These are phyloP conservation scores for Thalassia testudinum DNA, from an alignment of 116 monocot genomes.

Conservation along the genomic window DNA sequence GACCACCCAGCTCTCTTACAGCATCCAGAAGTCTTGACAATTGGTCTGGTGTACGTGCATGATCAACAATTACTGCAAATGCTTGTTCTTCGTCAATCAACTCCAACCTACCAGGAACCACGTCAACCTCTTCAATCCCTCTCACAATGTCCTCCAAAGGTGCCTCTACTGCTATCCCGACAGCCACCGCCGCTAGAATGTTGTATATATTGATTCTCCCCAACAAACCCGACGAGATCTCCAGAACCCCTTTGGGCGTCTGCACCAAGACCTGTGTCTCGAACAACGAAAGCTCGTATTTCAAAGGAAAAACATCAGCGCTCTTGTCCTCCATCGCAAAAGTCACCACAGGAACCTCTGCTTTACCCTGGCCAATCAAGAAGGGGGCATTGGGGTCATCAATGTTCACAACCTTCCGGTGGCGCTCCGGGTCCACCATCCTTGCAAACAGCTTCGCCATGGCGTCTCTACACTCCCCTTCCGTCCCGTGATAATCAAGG, in stretches of 20 bases:
- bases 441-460: slow-evolving; percentile 57
- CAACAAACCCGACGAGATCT: slow-evolving; percentile 89
- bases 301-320: slow-evolving; percentile 68
- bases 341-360: slow-evolving; percentile 75
- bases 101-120: slow-evolving; percentile 81
- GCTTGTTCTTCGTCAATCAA: slow-evolving; percentile 91
- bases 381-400: slow-evolving; percentile 70
- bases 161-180: slow-evolving; percentile 82
- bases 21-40: slow-evolving; percentile 68
- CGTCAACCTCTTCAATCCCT: slow-evolving; percentile 91
- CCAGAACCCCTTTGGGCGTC: slow-evolving; percentile 77
- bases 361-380: slow-evolving; percentile 55
- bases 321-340: slow-evolving; percentile 75
- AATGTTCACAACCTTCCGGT: slow-evolving; percentile 80
- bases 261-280: slow-evolving; percentile 81
- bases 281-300: slow-evolving; percentile 76
- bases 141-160: slow-evolving; percentile 84
- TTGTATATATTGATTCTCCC: slow-evolving; percentile 76
- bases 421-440: slow-evolving; percentile 82
- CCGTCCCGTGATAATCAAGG: slow-evolving; percentile 34
- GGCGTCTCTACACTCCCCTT: slow-evolving; percentile 52
- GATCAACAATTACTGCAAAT: slow-evolving; percentile 84
- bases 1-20: slow-evolving; percentile 45
- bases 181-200: slow-evolving; percentile 82
- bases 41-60: slow-evolving; percentile 68